phyloP scores from a whole-genome alignment of 495 filamentous ascomycete genomes.

The Penicillium bovifimosum region DNA sequence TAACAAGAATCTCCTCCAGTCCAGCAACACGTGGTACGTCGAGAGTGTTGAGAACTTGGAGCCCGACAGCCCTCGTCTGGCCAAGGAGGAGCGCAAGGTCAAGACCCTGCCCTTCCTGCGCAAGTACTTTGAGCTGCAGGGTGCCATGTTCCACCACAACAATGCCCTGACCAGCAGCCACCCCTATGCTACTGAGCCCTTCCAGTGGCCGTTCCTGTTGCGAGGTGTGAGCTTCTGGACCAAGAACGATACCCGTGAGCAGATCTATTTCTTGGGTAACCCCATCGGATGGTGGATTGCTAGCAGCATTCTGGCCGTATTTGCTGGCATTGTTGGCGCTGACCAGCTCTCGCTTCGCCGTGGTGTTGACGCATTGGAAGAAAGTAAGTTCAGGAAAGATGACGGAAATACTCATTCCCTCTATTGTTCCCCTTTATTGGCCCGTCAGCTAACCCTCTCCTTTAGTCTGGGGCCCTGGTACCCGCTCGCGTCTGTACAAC shows the following conservation, averaged over 20 bases:
- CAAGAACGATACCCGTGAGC: conserved; percentile 88
- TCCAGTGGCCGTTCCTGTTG: conserved; percentile 95
- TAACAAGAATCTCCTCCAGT: conserved; percentile 89
- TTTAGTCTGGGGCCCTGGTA: conserved; percentile 55
- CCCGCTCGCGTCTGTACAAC: conserved; percentile 92
- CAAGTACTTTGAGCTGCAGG: conserved; percentile 95
- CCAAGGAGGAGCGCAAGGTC: conserved; percentile 66
- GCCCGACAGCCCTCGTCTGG: conserved; percentile 59
- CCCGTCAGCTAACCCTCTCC: conserved; percentile 1
- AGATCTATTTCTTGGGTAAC: conserved; percentile 98
- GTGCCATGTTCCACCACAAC: conserved; percentile 99
- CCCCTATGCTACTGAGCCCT: conserved; percentile 90
- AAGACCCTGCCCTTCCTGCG: conserved; percentile 81
- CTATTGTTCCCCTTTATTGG: neutral
- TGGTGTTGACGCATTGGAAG: conserved; percentile 88
- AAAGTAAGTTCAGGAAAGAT: conserved; percentile 79
- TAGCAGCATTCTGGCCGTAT: conserved; percentile 85
- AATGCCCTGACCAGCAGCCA: conserved; percentile 95
- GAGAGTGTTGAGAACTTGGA: conserved; percentile 82
- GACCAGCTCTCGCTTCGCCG: conserved; percentile 90
- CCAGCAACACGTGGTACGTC: conserved; percentile 90
- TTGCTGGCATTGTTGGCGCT: conserved; percentile 83
- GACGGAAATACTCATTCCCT: neutral
- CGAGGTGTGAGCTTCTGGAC: conserved; percentile 99
- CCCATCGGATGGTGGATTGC: conserved; percentile 97